phyloP scores from a whole-genome alignment of 2,329 filamentous ascomycete genomes.

The Hypoxylon sp. region DNA sequence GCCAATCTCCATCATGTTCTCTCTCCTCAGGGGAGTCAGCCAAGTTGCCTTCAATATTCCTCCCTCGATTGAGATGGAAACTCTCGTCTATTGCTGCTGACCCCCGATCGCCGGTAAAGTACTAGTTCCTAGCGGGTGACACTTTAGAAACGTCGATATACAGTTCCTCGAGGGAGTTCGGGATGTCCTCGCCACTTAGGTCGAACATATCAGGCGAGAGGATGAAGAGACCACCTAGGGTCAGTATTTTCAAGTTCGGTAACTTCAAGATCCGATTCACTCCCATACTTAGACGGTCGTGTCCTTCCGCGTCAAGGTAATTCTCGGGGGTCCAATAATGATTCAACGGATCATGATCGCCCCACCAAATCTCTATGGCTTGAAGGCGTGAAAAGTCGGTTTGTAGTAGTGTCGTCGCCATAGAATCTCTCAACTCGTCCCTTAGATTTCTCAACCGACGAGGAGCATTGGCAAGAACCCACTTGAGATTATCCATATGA shows the following conservation, averaged over 20 bases:
- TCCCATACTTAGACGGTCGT: constrained; percentile 21
- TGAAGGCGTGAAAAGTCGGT: constrained; percentile 16
- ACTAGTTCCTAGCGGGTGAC: constrained; percentile 20
- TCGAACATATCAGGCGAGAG: constrained; percentile 25
- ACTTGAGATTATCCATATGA: not conserved
- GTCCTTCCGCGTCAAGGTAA: constrained; percentile 2
- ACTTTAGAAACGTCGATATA: not conserved
- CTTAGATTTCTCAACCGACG: not conserved
- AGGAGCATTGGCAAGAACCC: not conserved
- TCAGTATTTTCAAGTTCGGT: constrained; percentile 2
- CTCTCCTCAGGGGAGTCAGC: not conserved
- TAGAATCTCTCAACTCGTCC: constrained; percentile 4
- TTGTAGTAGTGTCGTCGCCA: constrained; percentile 9
- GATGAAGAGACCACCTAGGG: not conserved
- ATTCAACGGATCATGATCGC: constrained; percentile 8
- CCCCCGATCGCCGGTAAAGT: constrained; percentile 14
- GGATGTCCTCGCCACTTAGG: constrained; percentile 4
- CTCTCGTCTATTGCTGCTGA: not conserved
- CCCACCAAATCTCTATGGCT: not conserved
- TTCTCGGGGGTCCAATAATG: constrained; percentile 16
- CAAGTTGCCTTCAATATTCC: not conserved
- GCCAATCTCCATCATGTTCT: constrained; percentile 5
- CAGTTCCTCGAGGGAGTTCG: constrained; percentile 10
- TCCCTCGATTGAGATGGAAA: not conserved
- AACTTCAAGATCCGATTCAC: constrained; percentile 24